Conservation (phyloP, 768 basidiomycete genomes). For the Tephrocybe sp. region DNA sequence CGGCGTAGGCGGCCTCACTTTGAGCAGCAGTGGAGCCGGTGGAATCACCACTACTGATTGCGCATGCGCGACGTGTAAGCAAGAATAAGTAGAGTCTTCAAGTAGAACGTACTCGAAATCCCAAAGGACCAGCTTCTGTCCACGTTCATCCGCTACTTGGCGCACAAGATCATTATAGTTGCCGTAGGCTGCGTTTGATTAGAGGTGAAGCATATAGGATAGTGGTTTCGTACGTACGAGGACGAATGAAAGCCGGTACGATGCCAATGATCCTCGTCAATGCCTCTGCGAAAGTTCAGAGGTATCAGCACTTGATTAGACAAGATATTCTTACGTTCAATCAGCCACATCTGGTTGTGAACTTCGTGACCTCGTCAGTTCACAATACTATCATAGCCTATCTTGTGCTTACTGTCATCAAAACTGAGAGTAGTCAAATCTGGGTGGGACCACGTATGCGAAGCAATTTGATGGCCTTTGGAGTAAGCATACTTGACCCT, state of each 20-base stretch:
- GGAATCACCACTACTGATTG: constrained; percentile 40
- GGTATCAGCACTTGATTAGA: neutral
- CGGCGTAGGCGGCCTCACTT: constrained; percentile 31
- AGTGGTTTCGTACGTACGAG: constrained; percentile 28
- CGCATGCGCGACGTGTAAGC: too few species aligned
- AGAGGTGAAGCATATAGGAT: neutral
- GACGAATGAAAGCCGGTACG: constrained; percentile 47
- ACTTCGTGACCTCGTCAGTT: constrained; percentile 22
- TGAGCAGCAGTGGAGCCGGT: constrained; percentile 31
- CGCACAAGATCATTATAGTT: constrained; percentile 48
- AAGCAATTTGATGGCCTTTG: constrained; percentile 42
- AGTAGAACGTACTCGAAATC: constrained; percentile 24
- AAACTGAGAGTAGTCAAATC: constrained; percentile 37
- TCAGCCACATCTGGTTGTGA: constrained; percentile 45
- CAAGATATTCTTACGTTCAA: constrained; percentile 34
- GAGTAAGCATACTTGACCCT: constrained; percentile 37
- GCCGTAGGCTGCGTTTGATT: constrained; percentile 36
- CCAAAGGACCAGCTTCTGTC: constrained; percentile 39
- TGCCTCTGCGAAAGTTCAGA: constrained; percentile 31
- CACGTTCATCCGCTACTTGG: constrained; percentile 32
- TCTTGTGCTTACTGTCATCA: constrained; percentile 35
- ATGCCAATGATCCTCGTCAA: constrained; percentile 41
- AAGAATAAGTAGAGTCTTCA: too few species aligned
- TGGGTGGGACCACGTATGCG: constrained; percentile 47
- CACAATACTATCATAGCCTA: neutral